Base-by-base conservation (phyloP, 2,329 filamentous ascomycete genomes). In the Malbranchea cinnamomea region DNA sequence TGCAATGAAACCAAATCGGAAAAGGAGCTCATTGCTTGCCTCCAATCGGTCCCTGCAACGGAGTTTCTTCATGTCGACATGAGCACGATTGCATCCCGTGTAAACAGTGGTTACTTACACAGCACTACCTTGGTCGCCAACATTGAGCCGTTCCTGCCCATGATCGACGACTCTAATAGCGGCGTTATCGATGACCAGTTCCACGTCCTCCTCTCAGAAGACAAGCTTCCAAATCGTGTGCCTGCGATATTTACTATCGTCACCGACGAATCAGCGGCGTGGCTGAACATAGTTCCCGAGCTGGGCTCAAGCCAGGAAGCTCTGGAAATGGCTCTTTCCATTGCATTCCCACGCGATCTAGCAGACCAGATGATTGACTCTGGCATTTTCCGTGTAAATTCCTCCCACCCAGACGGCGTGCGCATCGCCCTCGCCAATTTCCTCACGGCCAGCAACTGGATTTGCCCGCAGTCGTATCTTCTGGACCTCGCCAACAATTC, bases 181-280 rank as follows among this genome's bases (percentile, higher is more conserved):
- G 44, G 45, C 4, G 38, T 49, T 1, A 44, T 48, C 9, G 44
- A 47, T 27, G 41, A 40, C 24, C 46, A 48, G 24, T 47, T 49
- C 39, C 10, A 49, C 32, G 31, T 16, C 11, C 39, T 49, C 4
- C 40, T 49, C 10, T 12, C 29, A 1, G 23, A 28, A 2, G 30
- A 40, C 16, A 24, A 16, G 2, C 39, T 48, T n/a, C 44, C 46
- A 6, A 43, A 41, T 23, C 36, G 34, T 9, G 46, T 49, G 10
- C 46, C 46, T 2, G 42, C 40, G 13, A 43, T 48, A 33, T 48
- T 49, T 37, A 45, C 43, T 15, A 45, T 34, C 6, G 41, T 47
- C 28, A 34, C 35, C 6, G 41, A 47, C 25, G 46, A 49, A 38
- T 40, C 45, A 5, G 37, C 26, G 23, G 35, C 21, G 28, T 44